phyloP scores from a whole-genome alignment of 2,329 filamentous ascomycete species.

The Cordyceps fumosorosea region DNA sequence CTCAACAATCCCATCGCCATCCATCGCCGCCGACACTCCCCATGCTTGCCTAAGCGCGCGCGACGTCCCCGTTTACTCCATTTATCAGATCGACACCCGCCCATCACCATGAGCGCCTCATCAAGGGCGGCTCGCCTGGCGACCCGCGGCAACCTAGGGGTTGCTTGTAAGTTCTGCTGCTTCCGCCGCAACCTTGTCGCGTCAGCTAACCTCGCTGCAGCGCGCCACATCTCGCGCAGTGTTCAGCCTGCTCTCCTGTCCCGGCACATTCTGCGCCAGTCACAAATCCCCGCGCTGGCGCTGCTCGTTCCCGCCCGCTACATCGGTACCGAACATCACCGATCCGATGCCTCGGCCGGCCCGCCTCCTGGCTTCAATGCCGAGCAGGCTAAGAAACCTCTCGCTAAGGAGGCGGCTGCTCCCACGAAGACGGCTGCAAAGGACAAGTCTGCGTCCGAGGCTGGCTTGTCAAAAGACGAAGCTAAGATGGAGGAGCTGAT shows the following conservation, averaged over 20 bases:
- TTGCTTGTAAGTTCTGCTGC: constrained; percentile 34
- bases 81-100: background rate
- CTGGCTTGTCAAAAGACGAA: constrained; percentile 28
- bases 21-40: background rate
- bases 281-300: constrained; percentile 45
- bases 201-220: constrained; percentile 25
- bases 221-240: constrained; percentile 40
- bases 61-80: background rate
- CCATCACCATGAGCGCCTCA: constrained; percentile 46
- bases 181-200: background rate
- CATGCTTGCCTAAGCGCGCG: background rate
- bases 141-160: constrained; percentile 45
- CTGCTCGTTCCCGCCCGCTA: constrained; percentile 50
- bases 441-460: constrained; percentile 19
- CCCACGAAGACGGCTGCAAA: constrained; percentile 27
- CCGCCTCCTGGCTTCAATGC: constrained; percentile 88
- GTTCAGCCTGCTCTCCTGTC: constrained; percentile 40
- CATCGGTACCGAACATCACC: constrained; percentile 54
- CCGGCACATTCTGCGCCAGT: constrained; percentile 40
- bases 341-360: constrained; percentile 40
- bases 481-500: constrained; percentile 55
- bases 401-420: constrained; percentile 48
- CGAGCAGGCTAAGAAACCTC: constrained; percentile 81
- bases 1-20: constrained; percentile 6
- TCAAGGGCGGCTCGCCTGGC: constrained; percentile 49